phyloP scores from a whole-genome alignment of 2,329 filamentous ascomycete genomes.

The Gnomoniopsis smithogilvyi region DNA sequence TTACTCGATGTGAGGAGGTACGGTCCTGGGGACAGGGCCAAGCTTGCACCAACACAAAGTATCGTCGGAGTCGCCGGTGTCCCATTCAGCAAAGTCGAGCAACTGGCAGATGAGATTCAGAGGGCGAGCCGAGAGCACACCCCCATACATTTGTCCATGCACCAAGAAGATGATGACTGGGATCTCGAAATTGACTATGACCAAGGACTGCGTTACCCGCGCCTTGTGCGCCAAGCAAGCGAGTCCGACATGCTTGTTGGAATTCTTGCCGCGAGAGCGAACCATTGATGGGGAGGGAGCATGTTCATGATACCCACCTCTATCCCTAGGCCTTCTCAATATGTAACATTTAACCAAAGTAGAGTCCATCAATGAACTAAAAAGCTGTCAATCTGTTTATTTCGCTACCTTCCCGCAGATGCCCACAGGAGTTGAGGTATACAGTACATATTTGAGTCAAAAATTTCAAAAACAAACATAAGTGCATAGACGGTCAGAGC shows the following conservation, averaged over 20 bases:
- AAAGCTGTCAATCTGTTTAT: no score
- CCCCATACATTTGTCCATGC: background rate
- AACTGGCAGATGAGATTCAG: background rate
- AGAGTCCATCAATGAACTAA: no score
- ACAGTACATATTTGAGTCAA: no score
- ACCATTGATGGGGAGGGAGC: no score
- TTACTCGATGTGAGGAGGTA: background rate
- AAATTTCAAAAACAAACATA: no score
- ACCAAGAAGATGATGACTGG: background rate
- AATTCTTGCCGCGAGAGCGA: background rate
- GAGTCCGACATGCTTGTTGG: background rate
- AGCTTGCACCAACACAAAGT: background rate
- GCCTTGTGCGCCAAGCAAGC: background rate
- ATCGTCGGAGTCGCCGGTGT: background rate
- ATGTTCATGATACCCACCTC: no score
- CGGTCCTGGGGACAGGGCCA: background rate
- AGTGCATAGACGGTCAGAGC: no score
- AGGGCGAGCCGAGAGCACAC: background rate
- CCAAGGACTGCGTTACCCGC: background rate
- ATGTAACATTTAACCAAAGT: no score
- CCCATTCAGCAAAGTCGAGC: background rate
- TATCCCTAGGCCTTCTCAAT: no score
- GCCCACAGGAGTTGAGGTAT: no score
- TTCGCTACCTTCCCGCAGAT: no score
- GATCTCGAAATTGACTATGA: background rate